Conservation (phyloP, 768 basidiomycete species). For the Tulasnella sp. region DNA sequence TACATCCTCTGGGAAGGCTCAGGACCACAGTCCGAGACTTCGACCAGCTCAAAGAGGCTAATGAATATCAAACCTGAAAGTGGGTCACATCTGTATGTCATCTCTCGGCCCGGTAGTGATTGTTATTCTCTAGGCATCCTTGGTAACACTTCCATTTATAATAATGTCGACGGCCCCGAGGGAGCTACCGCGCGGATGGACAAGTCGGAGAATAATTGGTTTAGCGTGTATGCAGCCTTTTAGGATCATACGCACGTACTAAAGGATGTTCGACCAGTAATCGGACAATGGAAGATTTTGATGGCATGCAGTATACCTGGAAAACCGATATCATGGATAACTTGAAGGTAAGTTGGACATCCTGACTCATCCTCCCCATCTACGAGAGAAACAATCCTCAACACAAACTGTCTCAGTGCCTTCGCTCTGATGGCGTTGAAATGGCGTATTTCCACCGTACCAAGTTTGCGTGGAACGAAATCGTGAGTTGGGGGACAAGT, state of each 20-base stretch:
- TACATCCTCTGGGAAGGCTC: background rate
- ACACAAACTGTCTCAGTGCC: background rate
- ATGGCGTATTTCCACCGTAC: background rate
- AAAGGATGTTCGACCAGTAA: background rate
- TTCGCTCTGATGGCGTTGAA: background rate
- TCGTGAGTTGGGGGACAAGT: background rate
- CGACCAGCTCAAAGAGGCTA: background rate
- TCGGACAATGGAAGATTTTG: background rate
- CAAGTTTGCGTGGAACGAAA: background rate
- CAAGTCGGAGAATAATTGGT: background rate
- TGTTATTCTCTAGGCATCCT: background rate
- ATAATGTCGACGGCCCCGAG: background rate
- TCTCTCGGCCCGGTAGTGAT: background rate
- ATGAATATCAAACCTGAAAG: conserved; percentile 1
- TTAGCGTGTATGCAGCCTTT: background rate
- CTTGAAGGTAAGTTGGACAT: background rate
- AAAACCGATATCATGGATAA: background rate
- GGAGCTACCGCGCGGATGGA: background rate
- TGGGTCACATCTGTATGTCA: background rate
- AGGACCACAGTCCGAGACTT: background rate
- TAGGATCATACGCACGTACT: background rate
- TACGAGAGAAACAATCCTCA: background rate
- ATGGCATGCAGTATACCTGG: background rate
- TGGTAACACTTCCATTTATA: background rate
- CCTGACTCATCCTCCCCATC: background rate